These are phyloP conservation scores for Candida gorgasii DNA, from an alignment of 805 yeast genomes.

Conservation along the genomic window DNA sequence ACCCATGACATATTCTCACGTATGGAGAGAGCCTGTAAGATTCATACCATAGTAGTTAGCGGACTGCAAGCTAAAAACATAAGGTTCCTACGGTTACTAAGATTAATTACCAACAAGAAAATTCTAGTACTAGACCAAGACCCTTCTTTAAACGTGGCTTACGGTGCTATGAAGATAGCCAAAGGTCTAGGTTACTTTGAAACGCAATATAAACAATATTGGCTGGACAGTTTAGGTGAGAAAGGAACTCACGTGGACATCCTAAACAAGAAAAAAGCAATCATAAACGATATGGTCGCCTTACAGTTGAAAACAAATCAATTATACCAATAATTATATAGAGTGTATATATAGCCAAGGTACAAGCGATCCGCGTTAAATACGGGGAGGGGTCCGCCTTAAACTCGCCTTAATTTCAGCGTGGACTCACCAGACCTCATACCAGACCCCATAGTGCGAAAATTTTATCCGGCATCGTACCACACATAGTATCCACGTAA, in stretches of 20 bases:
- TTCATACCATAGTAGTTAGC: constrained; percentile 40
- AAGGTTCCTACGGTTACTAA: constrained; percentile 31
- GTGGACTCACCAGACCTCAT: constrained; percentile 6
- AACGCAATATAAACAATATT: not conserved
- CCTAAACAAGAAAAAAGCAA: not conserved
- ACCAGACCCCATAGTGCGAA: constrained; percentile 7
- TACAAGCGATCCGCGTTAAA: too few species aligned
- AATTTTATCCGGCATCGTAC: constrained; percentile 2
- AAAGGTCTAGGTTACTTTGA: not conserved
- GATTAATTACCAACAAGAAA: constrained; percentile 8
- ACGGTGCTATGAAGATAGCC: constrained; percentile 14
- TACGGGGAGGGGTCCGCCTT: too few species aligned
- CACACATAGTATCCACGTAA: too few species aligned
- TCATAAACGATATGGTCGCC: not conserved
- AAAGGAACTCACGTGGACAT: not conserved
- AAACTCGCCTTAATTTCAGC: too few species aligned
- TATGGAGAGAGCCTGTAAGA: constrained; percentile 11
- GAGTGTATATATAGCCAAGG: too few species aligned
- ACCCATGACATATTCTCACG: constrained; percentile 37
- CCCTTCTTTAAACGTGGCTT: constrained; percentile 14
- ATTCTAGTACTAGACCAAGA: constrained; percentile 2
- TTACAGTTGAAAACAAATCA: constrained; percentile 4
- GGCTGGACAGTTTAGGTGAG: not conserved
- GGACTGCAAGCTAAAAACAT: constrained; percentile 57
- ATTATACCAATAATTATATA: too few species aligned